These are phyloP conservation scores for Scedosporium apiospermum DNA, from an alignment of 2,329 filamentous ascomycete species.

Conservation along the genomic window DNA sequence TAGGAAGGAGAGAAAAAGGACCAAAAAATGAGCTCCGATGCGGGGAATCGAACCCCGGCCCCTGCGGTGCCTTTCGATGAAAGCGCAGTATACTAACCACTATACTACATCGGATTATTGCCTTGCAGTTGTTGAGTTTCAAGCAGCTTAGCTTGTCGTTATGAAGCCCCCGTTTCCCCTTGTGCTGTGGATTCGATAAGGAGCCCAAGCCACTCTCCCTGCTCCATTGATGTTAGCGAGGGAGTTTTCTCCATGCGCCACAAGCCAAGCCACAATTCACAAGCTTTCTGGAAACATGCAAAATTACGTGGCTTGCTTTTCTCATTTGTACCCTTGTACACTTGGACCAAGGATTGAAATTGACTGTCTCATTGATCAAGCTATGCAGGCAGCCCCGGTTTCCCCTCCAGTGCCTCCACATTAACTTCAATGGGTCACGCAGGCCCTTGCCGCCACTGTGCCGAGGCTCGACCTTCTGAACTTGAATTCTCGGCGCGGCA, in stretches of 20 bases:
- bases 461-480: neutral
- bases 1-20: neutral
- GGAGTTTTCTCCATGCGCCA: no score
- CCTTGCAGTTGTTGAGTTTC: neutral
- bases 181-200: no score
- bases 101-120: slow-evolving; percentile 3
- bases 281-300: neutral
- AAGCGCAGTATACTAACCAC: slow-evolving; percentile 5
- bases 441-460: neutral
- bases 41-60: slow-evolving; percentile 6
- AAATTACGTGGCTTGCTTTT: no score
- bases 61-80: slow-evolving; percentile 1
- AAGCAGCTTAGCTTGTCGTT: neutral
- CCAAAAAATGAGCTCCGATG: neutral
- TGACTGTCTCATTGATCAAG: no score
- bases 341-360: no score
- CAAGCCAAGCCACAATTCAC: neutral
- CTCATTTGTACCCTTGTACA: no score
- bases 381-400: neutral
- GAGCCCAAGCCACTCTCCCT: neutral
- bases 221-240: no score
- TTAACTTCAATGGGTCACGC: no score
- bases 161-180: neutral
- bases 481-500: neutral
- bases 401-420: neutral